Conservation (phyloP, 2,329 filamentous ascomycete genomes). For the Allantophomopsis cytisporea region DNA sequence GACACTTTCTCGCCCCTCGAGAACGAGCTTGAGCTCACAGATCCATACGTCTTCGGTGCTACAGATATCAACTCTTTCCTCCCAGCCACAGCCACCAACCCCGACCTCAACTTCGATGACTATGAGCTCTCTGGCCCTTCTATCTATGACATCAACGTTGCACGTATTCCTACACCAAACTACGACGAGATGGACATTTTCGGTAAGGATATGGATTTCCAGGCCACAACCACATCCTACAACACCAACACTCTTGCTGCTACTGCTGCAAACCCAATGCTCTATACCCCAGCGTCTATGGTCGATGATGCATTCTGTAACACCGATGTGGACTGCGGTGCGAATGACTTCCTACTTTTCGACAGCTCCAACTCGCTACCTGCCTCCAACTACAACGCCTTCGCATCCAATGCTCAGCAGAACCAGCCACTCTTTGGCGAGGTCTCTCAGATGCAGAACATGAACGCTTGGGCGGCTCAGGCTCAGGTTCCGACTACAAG, state of each 20-base stretch:
- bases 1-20: too few relatives aligned
- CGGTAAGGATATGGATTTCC: slow-evolving; percentile 24
- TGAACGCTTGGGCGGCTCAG: too few relatives aligned
- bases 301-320: slow-evolving; percentile 38
- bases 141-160: slow-evolving; percentile 41
- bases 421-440: too few relatives aligned
- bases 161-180: slow-evolving; percentile 19
- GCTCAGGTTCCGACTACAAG: too few relatives aligned
- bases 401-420: too few relatives aligned
- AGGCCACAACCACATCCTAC: slow-evolving; percentile 7
- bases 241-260: slow-evolving; percentile 9
- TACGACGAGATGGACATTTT: slow-evolving; percentile 37
- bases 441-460: too few relatives aligned
- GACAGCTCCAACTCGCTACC: too few relatives aligned
- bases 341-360: slow-evolving; percentile 16
- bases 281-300: slow-evolving; percentile 52
- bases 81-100: not conserved
- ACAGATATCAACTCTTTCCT: slow-evolving; percentile 1
- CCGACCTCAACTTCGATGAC: slow-evolving; percentile 20
- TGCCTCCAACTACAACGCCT: too few relatives aligned
- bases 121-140: slow-evolving; percentile 49
- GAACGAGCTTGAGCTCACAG: too few relatives aligned
- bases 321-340: slow-evolving; percentile 4
- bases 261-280: slow-evolving; percentile 44
- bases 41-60: slow-evolving; percentile 10